Evolutionary conservation across 345 rosid species (phyloP).

Genomic region (Bruguiera sexangula): DNA sequence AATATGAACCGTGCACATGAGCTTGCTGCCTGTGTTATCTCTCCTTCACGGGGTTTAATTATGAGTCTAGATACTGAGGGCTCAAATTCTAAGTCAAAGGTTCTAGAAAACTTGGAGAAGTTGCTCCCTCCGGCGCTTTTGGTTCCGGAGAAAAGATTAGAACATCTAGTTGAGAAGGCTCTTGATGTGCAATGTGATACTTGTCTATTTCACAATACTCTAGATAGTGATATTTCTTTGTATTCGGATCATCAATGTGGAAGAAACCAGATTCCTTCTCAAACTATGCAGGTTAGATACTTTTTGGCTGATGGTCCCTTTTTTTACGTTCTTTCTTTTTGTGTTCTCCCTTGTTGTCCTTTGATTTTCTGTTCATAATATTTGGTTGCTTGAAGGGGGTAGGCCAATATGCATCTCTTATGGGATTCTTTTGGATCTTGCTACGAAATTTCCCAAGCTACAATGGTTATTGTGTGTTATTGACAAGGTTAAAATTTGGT

Average conservation of each 20-base stretch:
- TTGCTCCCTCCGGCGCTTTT: constrained; percentile 63
- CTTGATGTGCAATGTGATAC: constrained; percentile 56
- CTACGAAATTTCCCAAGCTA: too few relatives aligned
- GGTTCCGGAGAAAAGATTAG: constrained; percentile 65
- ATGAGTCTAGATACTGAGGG: constrained; percentile 28
- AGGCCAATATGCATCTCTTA: background rate
- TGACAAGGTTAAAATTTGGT: too few relatives aligned
- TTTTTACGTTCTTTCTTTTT: background rate
- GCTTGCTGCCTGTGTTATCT: constrained; percentile 51
- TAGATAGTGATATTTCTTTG: constrained; percentile 56
- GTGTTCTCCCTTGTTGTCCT: background rate
- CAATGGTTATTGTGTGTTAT: too few relatives aligned
- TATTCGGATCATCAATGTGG: constrained; percentile 65
- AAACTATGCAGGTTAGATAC: constrained; percentile 57
- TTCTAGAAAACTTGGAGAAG: constrained; percentile 53
- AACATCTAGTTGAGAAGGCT: constrained; percentile 64
- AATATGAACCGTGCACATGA: constrained; percentile 46
- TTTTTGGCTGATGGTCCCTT: background rate
- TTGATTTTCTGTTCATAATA: background rate
- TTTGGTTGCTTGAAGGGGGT: background rate
- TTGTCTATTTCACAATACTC: constrained; percentile 59
- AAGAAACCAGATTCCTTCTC: constrained; percentile 61
- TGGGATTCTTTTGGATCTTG: background rate
- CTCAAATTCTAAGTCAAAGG: constrained; percentile 39
- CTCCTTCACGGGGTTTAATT: constrained; percentile 28